Percentiles rank a stretch among this genome's conserved stretches.
These are phyloP conservation scores for Candida golubevii DNA, from an alignment of 805 yeast genomes.

Conservation along the genomic window DNA sequence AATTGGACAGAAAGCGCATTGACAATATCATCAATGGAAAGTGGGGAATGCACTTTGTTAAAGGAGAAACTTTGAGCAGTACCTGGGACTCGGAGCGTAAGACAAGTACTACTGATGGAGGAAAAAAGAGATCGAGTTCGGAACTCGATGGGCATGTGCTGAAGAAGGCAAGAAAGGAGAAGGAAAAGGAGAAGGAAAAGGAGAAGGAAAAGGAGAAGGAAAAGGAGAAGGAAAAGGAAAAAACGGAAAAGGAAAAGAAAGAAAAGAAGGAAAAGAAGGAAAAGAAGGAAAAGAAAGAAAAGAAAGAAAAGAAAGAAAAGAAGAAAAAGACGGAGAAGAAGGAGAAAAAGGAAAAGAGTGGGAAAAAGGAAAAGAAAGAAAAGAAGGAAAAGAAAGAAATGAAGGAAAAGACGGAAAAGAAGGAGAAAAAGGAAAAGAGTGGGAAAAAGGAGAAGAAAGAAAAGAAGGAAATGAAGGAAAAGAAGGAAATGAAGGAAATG, in stretches of 20 bases:
- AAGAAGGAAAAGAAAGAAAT: conserved; percentile 11
- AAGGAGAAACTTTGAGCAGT: conserved; percentile 77
- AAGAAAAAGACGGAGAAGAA: conserved; percentile 7
- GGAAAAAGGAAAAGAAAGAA: conserved; percentile 7
- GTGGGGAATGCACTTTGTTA: conserved; percentile 84
- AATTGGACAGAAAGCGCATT: conserved; percentile 62
- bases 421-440: conserved; percentile 21
- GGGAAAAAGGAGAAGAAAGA: conserved; percentile 22
- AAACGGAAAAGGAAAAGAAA: conserved; percentile 10
- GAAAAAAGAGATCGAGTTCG: conserved; percentile 17
- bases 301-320: conserved; percentile 7
- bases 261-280: conserved; percentile 18
- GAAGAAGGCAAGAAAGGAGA: conserved; percentile 4
- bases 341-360: not conserved
- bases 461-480: conserved; percentile 16
- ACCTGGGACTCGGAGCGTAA: conserved; percentile 70
- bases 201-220: conserved; percentile 17
- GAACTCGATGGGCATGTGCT: conserved; percentile 23
- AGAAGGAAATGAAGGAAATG: conserved; percentile 13
- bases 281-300: conserved; percentile 14
- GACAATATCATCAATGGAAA: conserved; percentile 75
- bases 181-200: conserved; percentile 24
- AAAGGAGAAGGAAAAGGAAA: conserved; percentile 17
- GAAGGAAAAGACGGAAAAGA: conserved; percentile 30
- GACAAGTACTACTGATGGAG: conserved; percentile 15